Evolutionary conservation across 1,139 yeast genomes (phyloP).

Genomic region (Nematodospora anomalae): DNA sequence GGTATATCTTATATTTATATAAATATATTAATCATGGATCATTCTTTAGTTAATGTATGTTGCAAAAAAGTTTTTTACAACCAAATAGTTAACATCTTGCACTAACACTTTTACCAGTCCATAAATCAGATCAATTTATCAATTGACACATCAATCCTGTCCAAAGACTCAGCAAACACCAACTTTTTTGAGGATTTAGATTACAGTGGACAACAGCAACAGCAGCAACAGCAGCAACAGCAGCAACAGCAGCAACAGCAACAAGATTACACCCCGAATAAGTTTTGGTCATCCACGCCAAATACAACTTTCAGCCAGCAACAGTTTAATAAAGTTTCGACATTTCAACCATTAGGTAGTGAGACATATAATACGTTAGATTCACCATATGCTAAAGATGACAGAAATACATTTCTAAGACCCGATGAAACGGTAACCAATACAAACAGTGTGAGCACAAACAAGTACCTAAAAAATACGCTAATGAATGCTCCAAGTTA

Average conservation of each 20-base stretch:
- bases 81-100: neutral
- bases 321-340: neutral
- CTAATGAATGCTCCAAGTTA: slow-evolving; percentile 33
- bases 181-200: slow-evolving; percentile 5
- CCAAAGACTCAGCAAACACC: slow-evolving; percentile 12
- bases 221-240: slow-evolving; percentile 6
- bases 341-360: slow-evolving; percentile 9
- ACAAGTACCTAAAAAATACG: slow-evolving; percentile 8
- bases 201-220: slow-evolving; percentile 4
- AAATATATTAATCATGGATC: slow-evolving; percentile 1
- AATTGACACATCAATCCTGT: slow-evolving; percentile 14
- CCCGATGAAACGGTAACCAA: neutral
- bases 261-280: slow-evolving; percentile 5
- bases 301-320: slow-evolving; percentile 1
- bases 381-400: neutral
- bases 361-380: slow-evolving; percentile 1
- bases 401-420: neutral
- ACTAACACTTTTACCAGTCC: slow-evolving; percentile 8
- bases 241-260: slow-evolving; percentile 5
- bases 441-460: slow-evolving; percentile 7
- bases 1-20: neutral
- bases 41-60: slow-evolving; percentile 10
- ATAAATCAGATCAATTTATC: slow-evolving; percentile 11
- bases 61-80: neutral
- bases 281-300: slow-evolving; percentile 11